Base-by-base conservation (phyloP, 2,329 filamentous ascomycete genomes). In the Neurospora sp. region DNA sequence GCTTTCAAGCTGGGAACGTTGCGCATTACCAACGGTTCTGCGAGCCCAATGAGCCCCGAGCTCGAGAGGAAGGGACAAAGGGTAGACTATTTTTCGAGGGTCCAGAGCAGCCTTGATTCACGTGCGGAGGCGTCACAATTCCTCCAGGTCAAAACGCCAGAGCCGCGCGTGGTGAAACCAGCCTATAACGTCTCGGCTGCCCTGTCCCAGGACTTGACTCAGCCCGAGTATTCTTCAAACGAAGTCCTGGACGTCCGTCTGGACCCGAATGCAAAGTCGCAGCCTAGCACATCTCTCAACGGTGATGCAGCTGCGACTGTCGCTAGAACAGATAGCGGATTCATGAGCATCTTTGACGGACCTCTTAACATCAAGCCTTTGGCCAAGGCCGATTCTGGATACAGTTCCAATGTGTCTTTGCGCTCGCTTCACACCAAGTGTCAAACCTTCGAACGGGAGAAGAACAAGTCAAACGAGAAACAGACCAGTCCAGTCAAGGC, bases 1-100 rank as follows among this genome's bases (percentile, higher is more conserved):
- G 86, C 83, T 11, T 90, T 89, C 76, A 88, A 88, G 75, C 84
- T 89, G 68, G 89, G 89, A 2, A 87, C 87, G 1, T 75, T 90
- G 67, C 84, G 86, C 42, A 89, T 90, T 70, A 89, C 82, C 28
- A 90, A 90, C 76, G 88, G 87, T 15, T 80, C 81, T 3, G 82
- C 79, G 1, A 86, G 84, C 70, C 88, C 88, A 2, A 77, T 79
- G n/a, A 87, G 84, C 66, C 79, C 82, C 70, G 74, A 77, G 68
- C 38, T 72, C 13, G 75, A 77, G n/a, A 74, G 62, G 66, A 52
- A 52, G 11, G 62, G 36, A 36, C 71, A 68, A 13, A 62, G 67
- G 36, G 42, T 46, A 4, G 72, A 70, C 69, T 74, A 74, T 58
- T 73, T 74, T 39, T 38, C 40, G 4, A 39, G 36, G 15, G 11